Evolutionary conservation across 2,329 filamentous ascomycete species (phyloP), one percentile per base, ranked within the genome.

Genomic region (Botrytis squamosa): DNA sequence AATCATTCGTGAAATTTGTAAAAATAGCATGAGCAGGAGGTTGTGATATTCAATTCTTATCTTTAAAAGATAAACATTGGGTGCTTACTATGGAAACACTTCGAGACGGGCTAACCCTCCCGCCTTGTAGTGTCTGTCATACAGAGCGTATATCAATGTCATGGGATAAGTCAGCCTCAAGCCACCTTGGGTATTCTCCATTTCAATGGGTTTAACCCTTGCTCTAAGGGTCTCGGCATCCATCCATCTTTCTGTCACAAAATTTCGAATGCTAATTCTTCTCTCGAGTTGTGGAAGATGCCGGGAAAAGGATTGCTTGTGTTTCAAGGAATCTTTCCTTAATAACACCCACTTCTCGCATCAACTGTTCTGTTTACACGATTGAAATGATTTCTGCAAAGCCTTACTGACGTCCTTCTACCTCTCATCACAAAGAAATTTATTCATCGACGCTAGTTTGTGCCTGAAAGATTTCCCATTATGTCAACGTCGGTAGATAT

Each of bases 401-500:
- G 25, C 14, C n/a, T 22, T 55, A 55, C 36, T 4, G 36, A 57
- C n/a, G n/a, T 16, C 4, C 49, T 16, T 42, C 3, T 7, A 33
- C 18, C n/a, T 57, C n/a, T 12, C 12, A 46, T 29, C 29, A 64
- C 29, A 9, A 46, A 22, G 20, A n/a, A 18, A 18, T 57, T 1
- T 12, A 22, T 40, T 44, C 29, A 38, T 16, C 18, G 12, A 63
- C n/a, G 25, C 25, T 49, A 9, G 12, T 12, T 25, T 29, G 6
- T 9, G 18, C 49, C 10, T 8, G 3, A 62, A 4, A n/a, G 10
- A 4, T 18, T 12, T 25, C 25, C 3, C 10, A 40, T 29, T 4
- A 73, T 73, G 71, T 73, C 64, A 29, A 55, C 63, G 0, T 25
- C 22, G 9, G 72, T 63, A 8, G 72, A 74, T 44, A 72, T 74